Conservation (phyloP, 2,329 filamentous ascomycete genomes). For the Cryphonectria radicalis region DNA sequence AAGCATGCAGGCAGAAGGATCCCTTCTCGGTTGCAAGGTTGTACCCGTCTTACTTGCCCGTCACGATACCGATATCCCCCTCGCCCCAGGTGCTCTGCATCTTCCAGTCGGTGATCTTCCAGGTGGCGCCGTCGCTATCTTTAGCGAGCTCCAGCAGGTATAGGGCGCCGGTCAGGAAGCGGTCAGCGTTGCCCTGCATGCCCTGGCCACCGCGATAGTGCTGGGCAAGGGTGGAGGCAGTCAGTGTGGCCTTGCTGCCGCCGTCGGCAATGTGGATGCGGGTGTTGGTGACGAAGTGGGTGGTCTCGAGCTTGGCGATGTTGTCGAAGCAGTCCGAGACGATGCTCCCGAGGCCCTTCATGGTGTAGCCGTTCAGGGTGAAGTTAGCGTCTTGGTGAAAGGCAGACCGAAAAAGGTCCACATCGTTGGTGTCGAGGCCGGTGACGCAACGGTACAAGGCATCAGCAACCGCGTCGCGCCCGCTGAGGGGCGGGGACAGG, state of each 20-base stretch:
- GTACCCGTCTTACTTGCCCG: not conserved
- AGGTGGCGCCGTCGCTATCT: conserved; percentile 1
- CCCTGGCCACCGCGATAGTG: conserved; percentile 15
- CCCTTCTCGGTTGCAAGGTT: too few relatives aligned
- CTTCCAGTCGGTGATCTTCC: conserved; percentile 30
- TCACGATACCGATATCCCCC: conserved; percentile 5
- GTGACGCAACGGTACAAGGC: conserved; percentile 37
- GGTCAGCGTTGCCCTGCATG: not conserved
- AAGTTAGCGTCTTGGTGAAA: conserved; percentile 34
- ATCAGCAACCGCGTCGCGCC: conserved; percentile 40
- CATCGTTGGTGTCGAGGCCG: conserved; percentile 37
- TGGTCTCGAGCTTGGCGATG: conserved; percentile 37
- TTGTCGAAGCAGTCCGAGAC: conserved; percentile 29
- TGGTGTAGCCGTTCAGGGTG: conserved; percentile 31
- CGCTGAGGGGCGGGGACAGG: conserved; percentile 32
- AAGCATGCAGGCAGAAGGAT: too few relatives aligned
- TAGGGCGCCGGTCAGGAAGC: conserved; percentile 8
- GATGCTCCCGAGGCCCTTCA: conserved; percentile 34
- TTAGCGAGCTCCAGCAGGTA: conserved; percentile 16
- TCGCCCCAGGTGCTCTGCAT: conserved; percentile 6
- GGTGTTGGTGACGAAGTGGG: conserved; percentile 21
- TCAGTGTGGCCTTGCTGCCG: conserved; percentile 24
- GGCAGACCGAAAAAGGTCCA: conserved; percentile 37
- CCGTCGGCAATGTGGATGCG: conserved; percentile 24
- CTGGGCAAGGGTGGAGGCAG: conserved; percentile 19